A percentile compares a stretch with the other conserved stretches of the same genome.
Evolutionary conservation across 164 flowering plant genomes (phyloP).

Genomic region (Annona cherimola): DNA sequence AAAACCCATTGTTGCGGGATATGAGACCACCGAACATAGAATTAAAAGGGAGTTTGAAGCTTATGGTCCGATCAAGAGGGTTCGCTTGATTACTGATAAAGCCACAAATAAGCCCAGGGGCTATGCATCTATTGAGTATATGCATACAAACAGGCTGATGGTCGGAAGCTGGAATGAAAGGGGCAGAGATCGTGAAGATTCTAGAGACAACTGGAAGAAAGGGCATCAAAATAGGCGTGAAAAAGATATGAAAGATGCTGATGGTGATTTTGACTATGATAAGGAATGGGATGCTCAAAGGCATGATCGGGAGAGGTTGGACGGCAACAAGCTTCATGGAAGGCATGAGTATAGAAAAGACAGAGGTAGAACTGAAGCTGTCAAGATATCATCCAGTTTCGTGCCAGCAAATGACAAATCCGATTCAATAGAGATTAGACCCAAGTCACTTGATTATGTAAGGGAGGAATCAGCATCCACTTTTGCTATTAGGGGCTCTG

Average conservation of each 20-base stretch:
- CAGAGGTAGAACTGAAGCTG: slow-evolving; percentile 62
- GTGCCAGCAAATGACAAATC: slow-evolving; percentile 66
- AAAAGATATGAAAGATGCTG: slow-evolving; percentile 54
- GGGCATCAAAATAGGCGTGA: slow-evolving; percentile 44
- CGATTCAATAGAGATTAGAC: slow-evolving; percentile 80
- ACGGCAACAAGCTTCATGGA: slow-evolving; percentile 57
- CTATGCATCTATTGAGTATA: slow-evolving; percentile 90
- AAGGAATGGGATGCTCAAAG: slow-evolving; percentile 76
- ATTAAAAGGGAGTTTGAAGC: slow-evolving; percentile 99
- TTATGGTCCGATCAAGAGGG: slow-evolving; percentile 98
- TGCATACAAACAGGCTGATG: slow-evolving; percentile 99
- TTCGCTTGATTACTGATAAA: slow-evolving; percentile 69
- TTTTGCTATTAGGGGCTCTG: slow-evolving; percentile 37
- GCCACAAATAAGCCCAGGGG: slow-evolving; percentile 81
- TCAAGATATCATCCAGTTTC: slow-evolving; percentile 60
- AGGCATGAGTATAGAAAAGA: slow-evolving; percentile 66
- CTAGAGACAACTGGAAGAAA: slow-evolving; percentile 69
- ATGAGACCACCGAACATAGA: slow-evolving; percentile 91
- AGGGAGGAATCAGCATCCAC: slow-evolving; percentile 56
- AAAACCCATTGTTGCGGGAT: too few relatives aligned
- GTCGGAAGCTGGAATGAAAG: slow-evolving; percentile 66
- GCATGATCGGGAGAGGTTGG: slow-evolving; percentile 68
- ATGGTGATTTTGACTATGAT: slow-evolving; percentile 48
- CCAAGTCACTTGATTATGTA: slow-evolving; percentile 67
- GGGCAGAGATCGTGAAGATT: slow-evolving; percentile 58